Conservation (phyloP, 2,329 filamentous ascomycete species). For the Fusarium verrucosum region DNA sequence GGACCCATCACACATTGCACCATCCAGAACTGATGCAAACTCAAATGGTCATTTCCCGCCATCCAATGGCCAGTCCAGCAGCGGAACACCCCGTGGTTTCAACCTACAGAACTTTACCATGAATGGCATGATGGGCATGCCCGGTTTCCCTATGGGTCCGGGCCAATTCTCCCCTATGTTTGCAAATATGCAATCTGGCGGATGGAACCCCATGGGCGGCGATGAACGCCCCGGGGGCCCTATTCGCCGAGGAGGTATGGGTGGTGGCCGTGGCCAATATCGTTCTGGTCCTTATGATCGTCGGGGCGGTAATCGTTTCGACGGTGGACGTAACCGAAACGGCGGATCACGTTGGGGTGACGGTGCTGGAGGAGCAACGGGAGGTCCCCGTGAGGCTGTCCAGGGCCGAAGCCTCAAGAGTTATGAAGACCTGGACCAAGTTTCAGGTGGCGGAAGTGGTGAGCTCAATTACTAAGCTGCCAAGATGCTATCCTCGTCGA, state of each 20-base stretch:
- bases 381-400: slow-evolving; percentile 89
- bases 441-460: slow-evolving; percentile 75
- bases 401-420: slow-evolving; percentile 93
- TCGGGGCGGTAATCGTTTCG: slow-evolving; percentile 66
- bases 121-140: slow-evolving; percentile 67
- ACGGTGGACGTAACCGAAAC: slow-evolving; percentile 58
- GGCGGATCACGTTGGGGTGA: slow-evolving; percentile 74
- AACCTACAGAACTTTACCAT: slow-evolving; percentile 78
- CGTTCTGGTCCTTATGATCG: slow-evolving; percentile 80
- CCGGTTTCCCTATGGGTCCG: slow-evolving; percentile 64
- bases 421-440: slow-evolving; percentile 96
- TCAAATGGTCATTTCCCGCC: slow-evolving; percentile 95
- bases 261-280: slow-evolving; percentile 62
- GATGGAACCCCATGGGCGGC: slow-evolving; percentile 59
- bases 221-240: slow-evolving; percentile 75
- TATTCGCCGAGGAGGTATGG: slow-evolving; percentile 71
- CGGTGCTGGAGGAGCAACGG: slow-evolving; percentile 77
- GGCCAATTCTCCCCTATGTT: slow-evolving; percentile 65
- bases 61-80: slow-evolving; percentile 75
- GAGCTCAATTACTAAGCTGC: slow-evolving; percentile 84
- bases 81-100: slow-evolving; percentile 91
- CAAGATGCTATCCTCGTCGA: background rate
- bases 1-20: slow-evolving; percentile 93
- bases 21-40: slow-evolving; percentile 91
- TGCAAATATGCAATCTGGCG: slow-evolving; percentile 58